These are phyloP conservation scores for Obelidium mucronatum DNA, from an alignment of 192 early-diverging fungal species.

Conservation along the genomic window DNA sequence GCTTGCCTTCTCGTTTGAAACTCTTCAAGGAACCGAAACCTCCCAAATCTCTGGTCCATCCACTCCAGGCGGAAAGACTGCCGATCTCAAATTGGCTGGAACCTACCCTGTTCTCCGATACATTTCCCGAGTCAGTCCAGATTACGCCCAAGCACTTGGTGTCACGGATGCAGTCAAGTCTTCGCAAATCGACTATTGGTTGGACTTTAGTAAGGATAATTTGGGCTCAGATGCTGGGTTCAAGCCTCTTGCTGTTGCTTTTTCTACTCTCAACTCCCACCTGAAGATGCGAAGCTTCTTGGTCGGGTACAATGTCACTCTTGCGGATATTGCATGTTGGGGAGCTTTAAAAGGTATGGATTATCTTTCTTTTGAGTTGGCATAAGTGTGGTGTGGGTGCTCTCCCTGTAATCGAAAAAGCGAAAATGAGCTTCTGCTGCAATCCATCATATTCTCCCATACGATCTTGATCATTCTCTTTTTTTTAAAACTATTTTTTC, in stretches of 20 bases:
- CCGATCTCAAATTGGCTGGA: slow-evolving; percentile 29
- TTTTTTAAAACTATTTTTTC: background rate
- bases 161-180: slow-evolving; percentile 36
- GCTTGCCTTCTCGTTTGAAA: slow-evolving; percentile 15
- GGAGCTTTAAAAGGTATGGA: slow-evolving; percentile 77
- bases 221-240: slow-evolving; percentile 73
- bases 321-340: slow-evolving; percentile 89
- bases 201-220: slow-evolving; percentile 72
- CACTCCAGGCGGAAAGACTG: background rate
- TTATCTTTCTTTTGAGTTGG: background rate
- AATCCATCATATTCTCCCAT: background rate
- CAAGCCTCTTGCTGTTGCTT: slow-evolving; percentile 72
- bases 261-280: slow-evolving; percentile 80
- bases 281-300: slow-evolving; percentile 83
- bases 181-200: slow-evolving; percentile 71
- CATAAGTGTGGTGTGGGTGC: too few relatives aligned
- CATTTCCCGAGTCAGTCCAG: slow-evolving; percentile 21
- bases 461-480: background rate
- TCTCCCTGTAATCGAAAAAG: background rate
- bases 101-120: slow-evolving; percentile 39
- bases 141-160: background rate
- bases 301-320: slow-evolving; percentile 76
- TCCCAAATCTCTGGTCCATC: background rate
- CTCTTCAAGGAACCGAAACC: background rate
- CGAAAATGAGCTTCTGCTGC: background rate